Evolutionary conservation across 768 basidiomycete species (phyloP), one percentile per base, ranked within the genome.

Genomic region (Glaciozyma antarctica): DNA sequence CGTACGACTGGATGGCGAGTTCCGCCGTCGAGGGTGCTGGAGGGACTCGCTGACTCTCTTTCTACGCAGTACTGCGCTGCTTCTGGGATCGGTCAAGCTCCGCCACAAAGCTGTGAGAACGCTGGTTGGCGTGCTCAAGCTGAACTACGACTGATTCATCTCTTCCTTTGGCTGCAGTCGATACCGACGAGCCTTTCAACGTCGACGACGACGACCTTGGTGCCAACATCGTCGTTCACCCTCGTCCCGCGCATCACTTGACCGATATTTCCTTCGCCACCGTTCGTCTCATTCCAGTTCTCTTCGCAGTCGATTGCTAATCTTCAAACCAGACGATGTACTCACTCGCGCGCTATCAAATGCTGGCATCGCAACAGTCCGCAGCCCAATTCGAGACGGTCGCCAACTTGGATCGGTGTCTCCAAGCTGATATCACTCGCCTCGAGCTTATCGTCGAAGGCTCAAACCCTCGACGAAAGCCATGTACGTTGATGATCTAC

Each of bases 171-270:
- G 38, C 2, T 8, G 21, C 54, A 55, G 54, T 55, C 34, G 54
- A 55, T 38, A 55, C 54, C 26, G 54, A 55, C n/a, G 30, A 32
- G 26, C 54, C 54, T 6, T 21, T 55, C 21, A 55, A 55, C 21
- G 54, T 55, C 21, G 54, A 55, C 16, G 54, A 55, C 34, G 54
- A 34, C 32, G 54, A 55, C 54, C 54, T 55, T 34, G 54, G 54
- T 21, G 12, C 34, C 19, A 17, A 55, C 21, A 22, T 55, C 8
- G 21, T 24, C 30, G 54, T 55, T 17, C 32, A 55, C 8, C 32
- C 32, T 30, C 54, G 54, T 21, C 54, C 54, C n/a, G 21, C 34
- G 5, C 32, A 55, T 9, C 38, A 55, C 19, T n/a, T 55, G 8
- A 38, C 54, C 8, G 54, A 55, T 21, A 8, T 28, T 2, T 34